Conservation (phyloP, 352 stramenopile species). For the Achlya hypogyna region DNA sequence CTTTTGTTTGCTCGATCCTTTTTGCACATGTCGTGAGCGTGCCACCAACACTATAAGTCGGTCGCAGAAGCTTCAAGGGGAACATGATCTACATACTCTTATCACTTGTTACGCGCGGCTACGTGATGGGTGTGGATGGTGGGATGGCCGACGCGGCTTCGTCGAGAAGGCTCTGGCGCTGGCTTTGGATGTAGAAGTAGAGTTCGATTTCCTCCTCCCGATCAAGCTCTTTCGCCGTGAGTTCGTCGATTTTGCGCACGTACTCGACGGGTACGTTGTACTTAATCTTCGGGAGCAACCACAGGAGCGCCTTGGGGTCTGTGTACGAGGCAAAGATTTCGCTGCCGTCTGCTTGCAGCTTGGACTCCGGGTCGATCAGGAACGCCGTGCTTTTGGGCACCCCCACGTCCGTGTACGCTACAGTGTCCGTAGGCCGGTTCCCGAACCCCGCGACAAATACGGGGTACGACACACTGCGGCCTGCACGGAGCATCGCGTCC, state of each 20-base stretch:
- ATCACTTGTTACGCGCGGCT: too few species aligned
- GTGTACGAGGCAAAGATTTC: slow-evolving; percentile 72
- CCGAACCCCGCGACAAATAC: slow-evolving; percentile 21
- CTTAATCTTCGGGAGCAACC: slow-evolving; percentile 70
- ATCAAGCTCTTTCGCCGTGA: slow-evolving; percentile 69
- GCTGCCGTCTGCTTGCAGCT: slow-evolving; percentile 25
- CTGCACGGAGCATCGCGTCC: slow-evolving; percentile 6
- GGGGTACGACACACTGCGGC: neutral
- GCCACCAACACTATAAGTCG: too few species aligned
- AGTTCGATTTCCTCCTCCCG: slow-evolving; percentile 61
- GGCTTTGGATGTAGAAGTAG: neutral
- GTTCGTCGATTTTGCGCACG: slow-evolving; percentile 66
- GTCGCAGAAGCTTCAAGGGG: too few species aligned
- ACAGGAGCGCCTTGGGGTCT: slow-evolving; percentile 72
- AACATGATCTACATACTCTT: too few species aligned
- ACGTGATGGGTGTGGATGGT: too few species aligned
- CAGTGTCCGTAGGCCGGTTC: slow-evolving; percentile 16
- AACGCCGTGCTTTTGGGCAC: slow-evolving; percentile 1
- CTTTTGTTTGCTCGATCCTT: too few species aligned
- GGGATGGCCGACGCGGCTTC: neutral
- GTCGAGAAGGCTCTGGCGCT: neutral
- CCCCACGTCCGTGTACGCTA: slow-evolving; percentile 20
- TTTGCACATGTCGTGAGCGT: too few species aligned
- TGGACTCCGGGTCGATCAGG: slow-evolving; percentile 20
- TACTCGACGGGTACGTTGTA: slow-evolving; percentile 75